Evolutionary conservation across 768 basidiomycete genomes (phyloP), one percentile per base, ranked within the genome.

Genomic region (Gloeopeniophorella convolvens): DNA sequence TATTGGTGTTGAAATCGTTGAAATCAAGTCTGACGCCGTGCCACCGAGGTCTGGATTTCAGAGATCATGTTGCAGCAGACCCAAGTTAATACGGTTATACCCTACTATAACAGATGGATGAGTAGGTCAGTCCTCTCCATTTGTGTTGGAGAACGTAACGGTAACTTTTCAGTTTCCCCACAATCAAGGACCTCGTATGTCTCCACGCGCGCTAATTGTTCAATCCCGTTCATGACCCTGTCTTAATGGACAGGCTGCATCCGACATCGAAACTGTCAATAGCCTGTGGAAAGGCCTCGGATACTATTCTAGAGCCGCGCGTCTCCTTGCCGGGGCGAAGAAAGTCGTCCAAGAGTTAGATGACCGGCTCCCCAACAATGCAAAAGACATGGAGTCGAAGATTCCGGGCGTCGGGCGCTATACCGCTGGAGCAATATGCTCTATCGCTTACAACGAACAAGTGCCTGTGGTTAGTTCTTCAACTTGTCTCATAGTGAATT

Each of bases 11-110:
- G 28, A 8, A 8, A 21, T n/a, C n/a, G 18, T 26, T 41, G 16
- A 18, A 12, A 9, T 21, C 18, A 34, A 32, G 31, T 37, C 37
- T 11, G 30, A 13, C 7, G 1, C 3, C 27, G 24, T 33, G 51
- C 18, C 27, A 42, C 18, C 13, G 58, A 88, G 88, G 86, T 91
- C 21, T 90, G 89, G 87, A 75, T 92, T 20, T 89, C 84, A 12
- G 91, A 97, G 68, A 83, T 96, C 50, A 96, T 96, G 94, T 74
- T 94, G 2, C 94, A 98, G 66, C 94, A 98, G 67, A 97, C 94
- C 0, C 92, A 95, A 65, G 93, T 96, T 28, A 75, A 68, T 4
- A 92, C 91, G 1, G 92, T 95, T n/a, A 91, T 94, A 59, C 88
- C 88, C 1, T 98, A 96, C 67, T 98, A 89, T 66, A 82, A 79